These are phyloP conservation scores for Curvularia spicifera DNA, from an alignment of 2,329 filamentous ascomycete genomes.

Conservation along the genomic window DNA sequence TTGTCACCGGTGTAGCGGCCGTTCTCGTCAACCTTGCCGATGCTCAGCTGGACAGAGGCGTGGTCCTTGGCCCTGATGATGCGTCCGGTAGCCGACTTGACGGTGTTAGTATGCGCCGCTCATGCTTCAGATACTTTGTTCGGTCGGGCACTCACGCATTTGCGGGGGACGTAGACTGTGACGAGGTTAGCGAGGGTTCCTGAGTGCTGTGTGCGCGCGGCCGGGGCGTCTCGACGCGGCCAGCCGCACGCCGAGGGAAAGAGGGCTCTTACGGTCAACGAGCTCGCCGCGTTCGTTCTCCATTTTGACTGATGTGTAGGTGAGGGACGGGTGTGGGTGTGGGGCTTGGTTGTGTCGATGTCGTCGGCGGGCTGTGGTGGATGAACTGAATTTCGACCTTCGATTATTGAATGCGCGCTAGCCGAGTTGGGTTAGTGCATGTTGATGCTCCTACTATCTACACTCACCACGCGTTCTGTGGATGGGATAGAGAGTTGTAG, in stretches of 20 bases:
- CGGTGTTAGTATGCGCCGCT: conserved; percentile 31
- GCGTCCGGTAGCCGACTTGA: conserved; percentile 65
- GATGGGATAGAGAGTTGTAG: background rate
- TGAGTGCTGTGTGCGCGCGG: conserved; percentile 57
- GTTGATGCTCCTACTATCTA: background rate
- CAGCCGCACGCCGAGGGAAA: background rate
- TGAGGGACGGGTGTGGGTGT: conserved; percentile 34
- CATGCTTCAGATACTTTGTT: conserved; percentile 7
- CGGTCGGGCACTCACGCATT: conserved; percentile 50
- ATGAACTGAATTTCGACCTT: conserved; percentile 27
- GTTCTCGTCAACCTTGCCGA: conserved; percentile 99
- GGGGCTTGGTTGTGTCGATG: conserved; percentile 38
- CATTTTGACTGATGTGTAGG: conserved; percentile 68
- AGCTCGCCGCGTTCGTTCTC: conserved; percentile 99
- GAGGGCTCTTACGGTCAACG: conserved; percentile 72
- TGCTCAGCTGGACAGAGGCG: conserved; percentile 94
- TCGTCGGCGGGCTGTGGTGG: conserved; percentile 20
- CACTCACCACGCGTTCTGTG: background rate
- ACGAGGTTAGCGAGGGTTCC: conserved; percentile 25
- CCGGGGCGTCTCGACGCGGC: background rate
- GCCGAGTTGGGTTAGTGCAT: background rate
- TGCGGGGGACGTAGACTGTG: conserved; percentile 42
- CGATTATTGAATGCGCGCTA: conserved; percentile 13
- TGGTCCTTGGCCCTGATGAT: conserved; percentile 99
- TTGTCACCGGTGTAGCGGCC: conserved; percentile 96